These are phyloP conservation scores for Pholiota adiposa DNA, from an alignment of 1,284 basidiomycete species.

Conservation along the genomic window DNA sequence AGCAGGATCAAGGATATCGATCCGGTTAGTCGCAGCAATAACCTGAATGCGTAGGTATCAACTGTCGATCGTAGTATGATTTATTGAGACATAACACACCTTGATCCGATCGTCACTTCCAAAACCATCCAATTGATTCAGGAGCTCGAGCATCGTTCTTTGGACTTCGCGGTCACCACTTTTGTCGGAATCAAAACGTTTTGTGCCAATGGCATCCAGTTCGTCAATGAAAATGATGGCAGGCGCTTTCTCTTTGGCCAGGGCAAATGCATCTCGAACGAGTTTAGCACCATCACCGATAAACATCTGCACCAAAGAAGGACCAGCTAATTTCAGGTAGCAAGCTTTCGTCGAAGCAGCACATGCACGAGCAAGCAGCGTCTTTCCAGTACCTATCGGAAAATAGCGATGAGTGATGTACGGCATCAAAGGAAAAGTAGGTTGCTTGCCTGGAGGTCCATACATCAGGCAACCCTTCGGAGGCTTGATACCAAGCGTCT, in stretches of 20 bases:
- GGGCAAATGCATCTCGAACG: constrained; percentile 97
- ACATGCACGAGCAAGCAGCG: constrained; percentile 95
- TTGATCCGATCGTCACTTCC: constrained; percentile 97
- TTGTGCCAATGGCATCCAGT: constrained; percentile 96
- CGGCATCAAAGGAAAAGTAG: constrained; percentile 5
- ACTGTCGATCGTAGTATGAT: constrained; percentile 11
- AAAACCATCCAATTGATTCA: constrained; percentile 98
- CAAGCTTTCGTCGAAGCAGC: constrained; percentile 98
- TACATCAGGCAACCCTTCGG: constrained; percentile 98
- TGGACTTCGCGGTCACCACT: constrained; percentile 99
- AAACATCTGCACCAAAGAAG: constrained; percentile 98
- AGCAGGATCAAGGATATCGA: constrained; percentile 98
- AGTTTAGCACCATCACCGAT: constrained; percentile 98
- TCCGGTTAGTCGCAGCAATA: constrained; percentile 98
- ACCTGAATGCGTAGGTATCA: constrained; percentile 58
- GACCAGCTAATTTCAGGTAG: constrained; percentile 97
- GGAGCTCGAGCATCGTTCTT: constrained; percentile 98
- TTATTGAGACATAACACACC: constrained; percentile 45
- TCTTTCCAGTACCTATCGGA: constrained; percentile 87
- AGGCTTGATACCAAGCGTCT: constrained; percentile 95
- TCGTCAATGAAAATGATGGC: constrained; percentile 99
- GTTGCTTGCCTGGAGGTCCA: constrained; percentile 81
- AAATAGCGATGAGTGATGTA: constrained; percentile 9
- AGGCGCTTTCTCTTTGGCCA: constrained; percentile 96
- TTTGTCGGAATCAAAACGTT: constrained; percentile 97